Base-by-base conservation (phyloP, 2,329 filamentous ascomycete genomes). In the Aspergillus luchuensis region DNA sequence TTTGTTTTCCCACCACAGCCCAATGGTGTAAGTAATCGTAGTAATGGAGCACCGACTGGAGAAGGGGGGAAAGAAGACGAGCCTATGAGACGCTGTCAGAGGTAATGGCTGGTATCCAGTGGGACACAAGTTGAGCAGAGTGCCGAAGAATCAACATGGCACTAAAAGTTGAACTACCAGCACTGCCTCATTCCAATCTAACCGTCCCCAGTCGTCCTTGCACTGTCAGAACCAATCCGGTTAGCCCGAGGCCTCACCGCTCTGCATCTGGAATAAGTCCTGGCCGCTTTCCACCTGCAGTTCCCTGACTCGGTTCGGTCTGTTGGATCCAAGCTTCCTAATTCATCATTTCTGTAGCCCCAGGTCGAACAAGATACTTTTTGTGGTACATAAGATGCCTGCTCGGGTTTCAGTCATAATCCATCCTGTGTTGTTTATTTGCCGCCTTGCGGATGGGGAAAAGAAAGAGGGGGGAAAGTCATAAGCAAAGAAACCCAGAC, bases 181-280 rank as follows among this genome's bases (percentile, higher is more conserved):
- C 64, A 68, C 66, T 68, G 66, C 66, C 66, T 67, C 66, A 63
- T 59, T 67, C 60, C 57, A 62, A 64, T 59, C 56, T 41, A 53
- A 45, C 57, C 55, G 56, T 60, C 55, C 49, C 59, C 60, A 58
- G 60, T 59, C 41, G 52, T 49, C 63, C 47, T 62, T 56, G 47
- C 55, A 60, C 55, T 56, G 60, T 54, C 60, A 58, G 47, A 39
- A 50, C 63, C 60, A 64, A 62, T 53, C 58, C 54, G 56, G 58
- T 57, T 66, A 64, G 66, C 47, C 21, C 50, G 45, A 6, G 54
- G 56, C 62, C 10, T 67, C 66, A 68, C 66, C 66, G 66, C 66
- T 66, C 56, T 60, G 39, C 28, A 58, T 61, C 57, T 56, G 57
- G 55, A 60, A 43, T 59, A 54, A 45, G 47, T 51, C 56, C 25